Evolutionary conservation across 129 eudicot genomes (phyloP).

Genomic region (Flaveria bidentis): DNA sequence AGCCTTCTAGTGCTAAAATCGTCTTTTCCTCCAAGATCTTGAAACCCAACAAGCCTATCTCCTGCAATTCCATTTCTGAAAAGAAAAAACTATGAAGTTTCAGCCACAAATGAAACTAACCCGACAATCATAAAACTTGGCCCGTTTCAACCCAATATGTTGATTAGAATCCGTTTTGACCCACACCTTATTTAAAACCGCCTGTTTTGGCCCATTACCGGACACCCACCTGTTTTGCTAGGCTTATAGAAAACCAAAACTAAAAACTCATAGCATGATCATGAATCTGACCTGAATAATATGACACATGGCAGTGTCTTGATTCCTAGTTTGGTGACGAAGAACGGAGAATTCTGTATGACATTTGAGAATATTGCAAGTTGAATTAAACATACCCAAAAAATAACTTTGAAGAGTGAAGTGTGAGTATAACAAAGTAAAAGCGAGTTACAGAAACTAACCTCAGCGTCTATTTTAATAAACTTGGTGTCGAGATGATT

Average conservation of each 20-base stretch:
- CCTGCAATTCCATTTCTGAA: conserved; percentile 58
- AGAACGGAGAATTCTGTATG: conserved; percentile 94
- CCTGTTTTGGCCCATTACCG: no score
- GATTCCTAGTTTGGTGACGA: conserved; percentile 75
- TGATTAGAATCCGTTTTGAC: no score
- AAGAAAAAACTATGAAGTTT: background rate
- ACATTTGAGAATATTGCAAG: background rate
- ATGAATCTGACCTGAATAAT: conserved; percentile 31
- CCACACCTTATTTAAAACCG: no score
- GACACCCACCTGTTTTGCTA: no score
- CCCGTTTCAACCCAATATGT: no score
- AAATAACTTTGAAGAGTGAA: background rate
- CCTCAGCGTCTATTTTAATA: conserved; percentile 92
- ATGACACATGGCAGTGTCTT: conserved; percentile 89
- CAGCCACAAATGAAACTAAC: conserved; percentile 11
- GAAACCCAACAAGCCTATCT: conserved; percentile 79
- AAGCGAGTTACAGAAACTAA: conserved; percentile 26
- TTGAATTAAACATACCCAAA: background rate
- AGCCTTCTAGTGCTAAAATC: conserved; percentile 69
- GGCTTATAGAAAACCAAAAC: no score
- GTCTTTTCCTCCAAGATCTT: conserved; percentile 85
- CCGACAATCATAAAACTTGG: background rate
- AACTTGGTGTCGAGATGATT: conserved; percentile 72
- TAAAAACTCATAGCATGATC: no score
- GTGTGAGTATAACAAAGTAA: no score